Evolutionary conservation across 2,329 filamentous ascomycete species (phyloP).

Genomic region (Aulographum hederae): DNA sequence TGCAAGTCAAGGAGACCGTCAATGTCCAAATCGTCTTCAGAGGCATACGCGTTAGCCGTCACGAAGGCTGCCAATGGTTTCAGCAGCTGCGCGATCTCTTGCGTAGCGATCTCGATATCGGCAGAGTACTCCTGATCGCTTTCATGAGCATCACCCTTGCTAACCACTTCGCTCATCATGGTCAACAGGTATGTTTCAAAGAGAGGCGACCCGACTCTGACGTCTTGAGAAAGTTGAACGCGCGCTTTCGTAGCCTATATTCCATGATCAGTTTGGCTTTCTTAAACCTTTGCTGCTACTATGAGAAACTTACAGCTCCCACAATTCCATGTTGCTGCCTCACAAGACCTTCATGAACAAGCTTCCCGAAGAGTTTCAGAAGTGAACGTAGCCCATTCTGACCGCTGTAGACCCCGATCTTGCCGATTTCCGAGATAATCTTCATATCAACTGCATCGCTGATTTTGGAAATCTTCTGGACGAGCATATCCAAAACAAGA

Average conservation of each 20-base stretch:
- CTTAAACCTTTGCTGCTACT: too few relatives aligned
- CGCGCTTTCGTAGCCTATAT: slow-evolving; percentile 52
- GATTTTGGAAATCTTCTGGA: slow-evolving; percentile 88
- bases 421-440: slow-evolving; percentile 68
- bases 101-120: slow-evolving; percentile 65
- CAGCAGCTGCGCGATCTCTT: slow-evolving; percentile 74
- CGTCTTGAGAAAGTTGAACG: slow-evolving; percentile 54
- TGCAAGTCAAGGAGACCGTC: slow-evolving; percentile 45
- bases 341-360: slow-evolving; percentile 54
- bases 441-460: slow-evolving; percentile 59
- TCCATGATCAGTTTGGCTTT: slow-evolving; percentile 1
- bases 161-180: slow-evolving; percentile 71
- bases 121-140: slow-evolving; percentile 48
- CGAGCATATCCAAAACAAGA: slow-evolving; percentile 80
- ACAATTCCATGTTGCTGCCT: slow-evolving; percentile 50
- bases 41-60: slow-evolving; percentile 29
- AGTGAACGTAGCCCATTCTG: slow-evolving; percentile 70
- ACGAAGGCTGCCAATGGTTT: slow-evolving; percentile 77
- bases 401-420: slow-evolving; percentile 58
- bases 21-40: slow-evolving; percentile 34
- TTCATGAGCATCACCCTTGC: slow-evolving; percentile 72
- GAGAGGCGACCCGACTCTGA: slow-evolving; percentile 50
- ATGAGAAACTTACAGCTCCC: slow-evolving; percentile 50
- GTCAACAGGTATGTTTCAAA: slow-evolving; percentile 74
- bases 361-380: slow-evolving; percentile 62